Percentiles rank a stretch among this genome's conserved stretches.
Evolutionary conservation across 495 filamentous ascomycete species (phyloP).

Genomic region (Aspergillus steynii): DNA sequence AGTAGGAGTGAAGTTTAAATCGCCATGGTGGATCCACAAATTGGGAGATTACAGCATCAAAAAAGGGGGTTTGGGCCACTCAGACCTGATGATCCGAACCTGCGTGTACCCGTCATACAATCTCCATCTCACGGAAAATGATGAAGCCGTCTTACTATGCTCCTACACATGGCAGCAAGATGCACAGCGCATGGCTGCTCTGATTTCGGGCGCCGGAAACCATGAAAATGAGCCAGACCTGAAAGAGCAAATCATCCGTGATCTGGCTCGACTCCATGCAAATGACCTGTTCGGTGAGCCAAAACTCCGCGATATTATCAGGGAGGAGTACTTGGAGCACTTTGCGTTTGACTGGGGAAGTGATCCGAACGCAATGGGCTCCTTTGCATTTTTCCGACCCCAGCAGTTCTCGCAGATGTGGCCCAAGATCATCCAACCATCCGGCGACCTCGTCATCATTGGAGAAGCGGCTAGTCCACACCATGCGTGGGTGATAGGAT

Average conservation of each 20-base stretch:
- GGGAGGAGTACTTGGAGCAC: constrained; percentile 24
- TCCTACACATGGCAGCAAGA: constrained; percentile 48
- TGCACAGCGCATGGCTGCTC: constrained; percentile 35
- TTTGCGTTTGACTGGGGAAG: constrained; percentile 38
- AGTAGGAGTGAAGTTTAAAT: constrained; percentile 24
- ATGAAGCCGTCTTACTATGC: constrained; percentile 33
- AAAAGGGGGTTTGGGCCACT: constrained; percentile 33
- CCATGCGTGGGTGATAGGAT: constrained; percentile 46
- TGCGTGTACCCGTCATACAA: constrained; percentile 49
- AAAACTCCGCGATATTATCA: constrained; percentile 1
- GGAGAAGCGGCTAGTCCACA: constrained; percentile 43
- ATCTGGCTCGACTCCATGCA: constrained; percentile 22
- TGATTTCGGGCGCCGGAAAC: constrained; percentile 18
- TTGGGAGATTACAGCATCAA: constrained; percentile 16
- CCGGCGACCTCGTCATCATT: constrained; percentile 30
- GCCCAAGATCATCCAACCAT: constrained; percentile 23
- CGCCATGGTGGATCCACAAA: constrained; percentile 24
- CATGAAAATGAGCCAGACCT: constrained; percentile 20
- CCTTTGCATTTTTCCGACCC: constrained; percentile 47
- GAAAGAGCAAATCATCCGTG: constrained; percentile 21
- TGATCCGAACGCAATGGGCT: constrained; percentile 38
- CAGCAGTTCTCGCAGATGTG: constrained; percentile 41
- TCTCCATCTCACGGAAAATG: constrained; percentile 16
- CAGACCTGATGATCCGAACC: constrained; percentile 38
- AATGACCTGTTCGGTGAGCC: constrained; percentile 2